Conservation (phyloP, 164 flowering plant species). For the Chloranthus sessilifolius region DNA sequence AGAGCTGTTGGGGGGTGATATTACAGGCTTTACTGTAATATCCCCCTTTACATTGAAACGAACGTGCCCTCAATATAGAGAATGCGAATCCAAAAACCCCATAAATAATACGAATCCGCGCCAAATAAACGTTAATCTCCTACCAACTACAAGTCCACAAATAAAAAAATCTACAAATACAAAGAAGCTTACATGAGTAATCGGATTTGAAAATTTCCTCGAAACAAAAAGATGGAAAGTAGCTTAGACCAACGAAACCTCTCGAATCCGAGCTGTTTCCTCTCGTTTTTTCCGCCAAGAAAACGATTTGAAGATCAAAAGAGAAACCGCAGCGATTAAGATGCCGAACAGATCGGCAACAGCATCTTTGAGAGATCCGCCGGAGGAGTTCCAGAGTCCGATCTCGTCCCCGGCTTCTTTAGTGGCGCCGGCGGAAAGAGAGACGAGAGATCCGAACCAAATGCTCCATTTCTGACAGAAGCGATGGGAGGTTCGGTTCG, state of each 20-base stretch:
- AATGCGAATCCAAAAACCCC: too few relatives aligned
- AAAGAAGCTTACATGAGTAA: too few relatives aligned
- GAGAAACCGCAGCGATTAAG: slow-evolving; percentile 32
- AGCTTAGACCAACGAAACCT: slow-evolving; percentile 42
- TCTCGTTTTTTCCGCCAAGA: slow-evolving; percentile 9
- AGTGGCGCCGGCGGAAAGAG: slow-evolving; percentile 73
- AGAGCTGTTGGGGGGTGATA: too few relatives aligned
- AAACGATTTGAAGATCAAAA: slow-evolving; percentile 19
- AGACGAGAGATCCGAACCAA: slow-evolving; percentile 44
- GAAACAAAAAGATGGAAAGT: neutral
- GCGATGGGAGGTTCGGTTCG: slow-evolving; percentile 31
- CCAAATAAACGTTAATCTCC: too few relatives aligned
- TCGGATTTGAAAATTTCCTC: too few relatives aligned
- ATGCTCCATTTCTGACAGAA: slow-evolving; percentile 53
- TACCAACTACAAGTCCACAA: too few relatives aligned
- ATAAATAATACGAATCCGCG: too few relatives aligned
- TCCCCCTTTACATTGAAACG: too few relatives aligned
- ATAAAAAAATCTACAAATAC: too few relatives aligned
- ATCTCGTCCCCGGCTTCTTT: slow-evolving; percentile 84
- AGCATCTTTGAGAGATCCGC: slow-evolving; percentile 74
- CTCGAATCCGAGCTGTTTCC: slow-evolving; percentile 13
- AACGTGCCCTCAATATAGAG: too few relatives aligned
- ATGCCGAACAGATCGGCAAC: slow-evolving; percentile 66
- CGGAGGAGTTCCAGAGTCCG: slow-evolving; percentile 67
- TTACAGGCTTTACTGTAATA: too few relatives aligned